phyloP scores from a whole-genome alignment of 768 basidiomycete genomes.

The Goffeauzyma gilvescens region DNA sequence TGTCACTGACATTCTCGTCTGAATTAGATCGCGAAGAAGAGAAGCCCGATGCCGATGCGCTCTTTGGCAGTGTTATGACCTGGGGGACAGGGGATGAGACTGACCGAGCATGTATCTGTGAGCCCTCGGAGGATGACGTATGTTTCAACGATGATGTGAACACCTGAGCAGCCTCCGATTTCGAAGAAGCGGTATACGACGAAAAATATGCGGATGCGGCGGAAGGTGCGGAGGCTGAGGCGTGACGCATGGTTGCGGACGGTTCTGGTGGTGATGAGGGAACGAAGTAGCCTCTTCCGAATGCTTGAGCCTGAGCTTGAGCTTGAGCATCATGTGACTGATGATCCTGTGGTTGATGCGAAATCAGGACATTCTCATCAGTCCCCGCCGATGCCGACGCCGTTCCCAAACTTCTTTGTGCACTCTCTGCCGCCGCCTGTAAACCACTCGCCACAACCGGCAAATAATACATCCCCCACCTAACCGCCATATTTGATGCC shows the following conservation, averaged over 20 bases:
- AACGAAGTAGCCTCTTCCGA: neutral
- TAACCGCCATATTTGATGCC: slow-evolving; percentile 25
- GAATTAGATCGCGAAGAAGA: slow-evolving; percentile 2
- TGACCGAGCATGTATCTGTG: neutral
- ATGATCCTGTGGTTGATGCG: neutral
- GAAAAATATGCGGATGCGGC: neutral
- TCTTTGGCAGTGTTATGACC: slow-evolving; percentile 1
- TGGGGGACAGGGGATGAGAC: neutral
- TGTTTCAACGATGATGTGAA: neutral
- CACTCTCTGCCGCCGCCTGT: too few relatives aligned
- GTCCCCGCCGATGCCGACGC: neutral
- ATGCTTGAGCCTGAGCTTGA: slow-evolving; percentile 11
- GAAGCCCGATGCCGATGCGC: too few relatives aligned
- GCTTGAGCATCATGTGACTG: neutral
- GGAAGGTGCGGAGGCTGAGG: neutral
- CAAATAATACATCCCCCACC: slow-evolving; percentile 2
- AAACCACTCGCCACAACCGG: neutral
- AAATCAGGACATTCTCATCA: neutral
- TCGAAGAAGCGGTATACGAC: neutral
- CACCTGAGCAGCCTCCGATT: neutral
- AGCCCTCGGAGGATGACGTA: neutral
- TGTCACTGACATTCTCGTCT: neutral
- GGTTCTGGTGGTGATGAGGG: too few relatives aligned
- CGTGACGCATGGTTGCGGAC: too few relatives aligned
- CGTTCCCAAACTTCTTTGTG: too few relatives aligned